Evolutionary conservation across 2,329 filamentous ascomycete species (phyloP), one percentile per base, ranked within the genome.

Genomic region (Bimuria novae-zelandiae): DNA sequence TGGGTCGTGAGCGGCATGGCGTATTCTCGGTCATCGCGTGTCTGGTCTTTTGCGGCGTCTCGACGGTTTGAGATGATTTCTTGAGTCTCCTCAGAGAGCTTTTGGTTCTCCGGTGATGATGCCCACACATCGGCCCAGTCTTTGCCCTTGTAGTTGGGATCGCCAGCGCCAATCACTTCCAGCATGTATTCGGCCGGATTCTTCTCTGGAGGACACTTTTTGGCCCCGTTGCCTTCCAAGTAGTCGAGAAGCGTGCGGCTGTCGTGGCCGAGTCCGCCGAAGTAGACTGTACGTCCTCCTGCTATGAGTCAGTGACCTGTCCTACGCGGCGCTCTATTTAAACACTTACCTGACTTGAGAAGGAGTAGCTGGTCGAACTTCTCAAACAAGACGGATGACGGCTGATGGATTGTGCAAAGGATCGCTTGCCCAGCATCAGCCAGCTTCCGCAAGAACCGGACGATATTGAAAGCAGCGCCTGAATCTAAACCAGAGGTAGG

Each of bases 401-500:
- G 87, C 68, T 89, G 87, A 60, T 89, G 87, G 35, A 89, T 89
- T 0, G 87, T 89, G 54, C 85, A 84, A 1, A 89, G 74, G 1
- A 89, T 82, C 4, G 87, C 85, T 61, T 89, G 87, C 0, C 87
- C 87, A 1, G 80, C 80, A 43, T 84, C 81, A 7, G 86, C 85
- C 0, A 89, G 77, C 67, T 88, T 88, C 10, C 84, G 78, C 16
- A 89, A 67, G 71, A 89, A 88, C 0, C 84, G 82, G 5, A 88
- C 79, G 0, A 82, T 87, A 56, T 84, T 84, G 65, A 79, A 87
- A 0, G 88, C 87, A 4, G 87, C 86, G 49, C 87, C 82, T 2
- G 85, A 86, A 59, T 91, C 88, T 0, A 91, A 63, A 4, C 89
- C 89, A 1, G 85, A 89, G 0, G 89, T 92, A 0, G 89, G 89